A percentile compares a stretch with the other conserved stretches of the same genome.
These are phyloP conservation scores for Colletotrichum magnum DNA, from an alignment of 2,329 filamentous ascomycete species.

Conservation along the genomic window DNA sequence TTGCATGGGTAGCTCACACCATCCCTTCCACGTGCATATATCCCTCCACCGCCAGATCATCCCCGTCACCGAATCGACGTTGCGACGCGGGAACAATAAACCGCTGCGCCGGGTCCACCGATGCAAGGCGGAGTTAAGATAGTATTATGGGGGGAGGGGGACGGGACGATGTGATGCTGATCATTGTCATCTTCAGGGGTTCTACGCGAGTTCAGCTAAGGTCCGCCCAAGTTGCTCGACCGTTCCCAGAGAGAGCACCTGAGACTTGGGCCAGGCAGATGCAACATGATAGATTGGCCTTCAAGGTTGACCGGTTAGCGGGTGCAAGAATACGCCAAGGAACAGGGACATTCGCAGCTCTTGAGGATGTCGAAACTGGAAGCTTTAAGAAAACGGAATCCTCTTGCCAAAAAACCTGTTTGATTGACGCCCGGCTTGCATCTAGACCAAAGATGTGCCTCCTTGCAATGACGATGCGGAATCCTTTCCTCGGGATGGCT, in stretches of 20 bases:
- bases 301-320: too few species aligned
- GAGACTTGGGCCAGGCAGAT: too few species aligned
- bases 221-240: not conserved
- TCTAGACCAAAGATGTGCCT: not conserved
- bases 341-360: too few species aligned
- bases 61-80: not conserved
- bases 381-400: too few species aligned
- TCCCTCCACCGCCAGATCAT: not conserved
- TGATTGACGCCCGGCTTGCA: not conserved
- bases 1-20: not conserved
- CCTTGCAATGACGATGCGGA: not conserved
- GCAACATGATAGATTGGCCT: too few species aligned
- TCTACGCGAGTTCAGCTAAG: not conserved
- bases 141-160: not conserved
- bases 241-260: too few species aligned
- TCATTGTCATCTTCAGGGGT: not conserved
- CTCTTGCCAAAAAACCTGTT: not conserved
- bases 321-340: too few species aligned
- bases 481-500: not conserved
- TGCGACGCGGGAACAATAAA: not conserved
- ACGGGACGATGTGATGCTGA: not conserved
- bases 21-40: constrained; percentile 5
- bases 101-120: not conserved
- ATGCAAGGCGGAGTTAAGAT: not conserved
- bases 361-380: too few species aligned